Conservation (phyloP, 257 asterid species). For the Solanum dulcamara region DNA sequence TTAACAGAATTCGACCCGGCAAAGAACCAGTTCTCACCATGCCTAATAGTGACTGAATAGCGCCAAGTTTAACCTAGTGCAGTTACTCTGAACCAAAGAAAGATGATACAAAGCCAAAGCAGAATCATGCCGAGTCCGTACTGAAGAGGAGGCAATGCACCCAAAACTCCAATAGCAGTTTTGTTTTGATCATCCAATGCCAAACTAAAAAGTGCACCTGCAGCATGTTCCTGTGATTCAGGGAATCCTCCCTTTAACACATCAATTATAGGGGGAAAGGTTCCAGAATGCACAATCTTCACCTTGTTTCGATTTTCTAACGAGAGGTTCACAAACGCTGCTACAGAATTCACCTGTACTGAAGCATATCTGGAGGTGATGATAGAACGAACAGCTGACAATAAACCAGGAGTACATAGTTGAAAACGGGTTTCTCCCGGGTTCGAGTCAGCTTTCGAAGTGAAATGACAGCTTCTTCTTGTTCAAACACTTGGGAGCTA, state of each 20-base stretch:
- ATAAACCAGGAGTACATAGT: conserved; percentile 57
- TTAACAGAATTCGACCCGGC: conserved; percentile 46
- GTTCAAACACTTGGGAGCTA: conserved; percentile 56
- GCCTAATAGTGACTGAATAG: conserved; percentile 35
- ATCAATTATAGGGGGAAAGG: conserved; percentile 66
- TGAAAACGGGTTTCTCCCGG: conserved; percentile 42
- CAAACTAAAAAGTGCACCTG: conserved; percentile 80
- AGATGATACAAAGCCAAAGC: conserved; percentile 75
- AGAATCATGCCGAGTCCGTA: conserved; percentile 67
- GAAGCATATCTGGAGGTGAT: conserved; percentile 42
- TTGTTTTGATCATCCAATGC: conserved; percentile 78
- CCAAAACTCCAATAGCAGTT: conserved; percentile 79
- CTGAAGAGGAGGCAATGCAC: conserved; percentile 76
- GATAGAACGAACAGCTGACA: conserved; percentile 35
- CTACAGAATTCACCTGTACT: conserved; percentile 67
- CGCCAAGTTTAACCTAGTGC: conserved; percentile 67
- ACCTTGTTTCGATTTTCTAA: conserved; percentile 66
- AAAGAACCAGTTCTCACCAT: conserved; percentile 59
- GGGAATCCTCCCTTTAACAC: conserved; percentile 46
- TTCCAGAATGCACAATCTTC: conserved; percentile 78
- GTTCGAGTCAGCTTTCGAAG: conserved; percentile 65
- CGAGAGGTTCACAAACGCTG: conserved; percentile 69
- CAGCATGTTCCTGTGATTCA: conserved; percentile 89
- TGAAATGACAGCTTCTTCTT: conserved; percentile 52
- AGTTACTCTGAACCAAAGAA: conserved; percentile 64